These are phyloP conservation scores for Backusella tarrabulga DNA, from an alignment of 192 early-diverging fungal genomes.

Conservation along the genomic window DNA sequence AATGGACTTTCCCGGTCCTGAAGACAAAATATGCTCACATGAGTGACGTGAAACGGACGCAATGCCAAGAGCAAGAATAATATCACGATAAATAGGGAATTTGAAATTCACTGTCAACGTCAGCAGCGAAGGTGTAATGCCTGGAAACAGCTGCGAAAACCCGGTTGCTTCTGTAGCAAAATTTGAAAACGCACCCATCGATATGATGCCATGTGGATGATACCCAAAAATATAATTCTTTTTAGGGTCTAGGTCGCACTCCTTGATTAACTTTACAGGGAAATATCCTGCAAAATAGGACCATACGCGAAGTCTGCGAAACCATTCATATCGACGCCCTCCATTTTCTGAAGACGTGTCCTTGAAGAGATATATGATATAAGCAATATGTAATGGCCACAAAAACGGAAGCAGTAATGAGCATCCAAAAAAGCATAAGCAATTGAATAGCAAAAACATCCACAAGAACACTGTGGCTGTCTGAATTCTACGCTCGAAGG, in stretches of 20 bases:
- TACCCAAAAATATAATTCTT: constrained; percentile 48
- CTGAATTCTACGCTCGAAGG: constrained; percentile 64
- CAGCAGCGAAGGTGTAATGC: constrained; percentile 72
- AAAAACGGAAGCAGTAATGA: constrained; percentile 51
- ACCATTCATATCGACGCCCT: constrained; percentile 52
- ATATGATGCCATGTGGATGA: constrained; percentile 91
- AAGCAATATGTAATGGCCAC: constrained; percentile 63
- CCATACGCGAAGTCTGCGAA: constrained; percentile 64
- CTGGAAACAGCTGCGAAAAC: constrained; percentile 73
- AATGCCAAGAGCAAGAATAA: constrained; percentile 77
- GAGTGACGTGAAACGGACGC: constrained; percentile 76
- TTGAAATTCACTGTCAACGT: constrained; percentile 84
- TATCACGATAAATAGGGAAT: constrained; percentile 87
- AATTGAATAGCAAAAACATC: constrained; percentile 54
- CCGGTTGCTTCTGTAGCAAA: constrained; percentile 80
- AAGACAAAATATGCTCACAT: constrained; percentile 70
- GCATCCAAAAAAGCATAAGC: constrained; percentile 55
- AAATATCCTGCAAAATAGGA: constrained; percentile 76
- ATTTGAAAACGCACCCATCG: constrained; percentile 75
- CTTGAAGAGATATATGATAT: constrained; percentile 66
- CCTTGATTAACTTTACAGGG: constrained; percentile 72
- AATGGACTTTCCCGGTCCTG: constrained; percentile 63
- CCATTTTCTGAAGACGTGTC: constrained; percentile 80
- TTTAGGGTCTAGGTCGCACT: constrained; percentile 20
- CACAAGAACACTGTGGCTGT: constrained; percentile 64